These are phyloP conservation scores for Diddensiella santjacobensis DNA, from an alignment of 805 yeast species.

Conservation along the genomic window DNA sequence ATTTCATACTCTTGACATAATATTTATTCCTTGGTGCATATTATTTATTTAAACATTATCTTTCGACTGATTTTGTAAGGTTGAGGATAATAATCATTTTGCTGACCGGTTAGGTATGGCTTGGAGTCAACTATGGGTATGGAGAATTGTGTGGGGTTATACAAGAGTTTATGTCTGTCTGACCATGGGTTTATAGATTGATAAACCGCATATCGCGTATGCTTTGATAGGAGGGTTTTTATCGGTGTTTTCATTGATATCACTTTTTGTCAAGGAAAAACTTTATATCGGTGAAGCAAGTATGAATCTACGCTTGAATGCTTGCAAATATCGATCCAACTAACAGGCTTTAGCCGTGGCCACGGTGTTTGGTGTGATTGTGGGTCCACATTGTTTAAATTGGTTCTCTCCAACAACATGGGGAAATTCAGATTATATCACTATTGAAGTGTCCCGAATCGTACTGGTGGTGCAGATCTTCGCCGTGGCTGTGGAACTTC, in stretches of 20 bases:
- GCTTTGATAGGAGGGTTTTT: conserved; percentile 84
- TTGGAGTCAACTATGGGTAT: conserved; percentile 35
- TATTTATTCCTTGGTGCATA: too few species aligned
- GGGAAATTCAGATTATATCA: conserved; percentile 81
- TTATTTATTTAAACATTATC: too few species aligned
- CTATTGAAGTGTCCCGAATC: conserved; percentile 77
- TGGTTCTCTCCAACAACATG: conserved; percentile 83
- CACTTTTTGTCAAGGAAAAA: conserved; percentile 77
- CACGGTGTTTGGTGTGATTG: conserved; percentile 74
- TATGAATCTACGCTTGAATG: conserved; percentile 3
- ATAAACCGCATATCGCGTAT: conserved; percentile 78
- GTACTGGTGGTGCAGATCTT: conserved; percentile 85
- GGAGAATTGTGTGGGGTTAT: conserved; percentile 5
- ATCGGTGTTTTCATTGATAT: conserved; percentile 72
- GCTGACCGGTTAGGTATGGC: conserved; percentile 29
- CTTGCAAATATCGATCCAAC: not conserved
- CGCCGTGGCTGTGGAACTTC: conserved; percentile 92
- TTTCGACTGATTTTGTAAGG: too few species aligned
- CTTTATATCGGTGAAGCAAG: conserved; percentile 86
- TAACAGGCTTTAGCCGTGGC: conserved; percentile 56
- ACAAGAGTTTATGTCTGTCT: not conserved
- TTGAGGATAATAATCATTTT: too few species aligned
- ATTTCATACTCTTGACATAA: too few species aligned
- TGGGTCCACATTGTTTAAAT: conserved; percentile 80
- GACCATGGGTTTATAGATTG: conserved; percentile 35